These are phyloP conservation scores for Borealophlyctis nickersoniae DNA, from an alignment of 192 early-diverging fungal genomes.

Conservation along the genomic window DNA sequence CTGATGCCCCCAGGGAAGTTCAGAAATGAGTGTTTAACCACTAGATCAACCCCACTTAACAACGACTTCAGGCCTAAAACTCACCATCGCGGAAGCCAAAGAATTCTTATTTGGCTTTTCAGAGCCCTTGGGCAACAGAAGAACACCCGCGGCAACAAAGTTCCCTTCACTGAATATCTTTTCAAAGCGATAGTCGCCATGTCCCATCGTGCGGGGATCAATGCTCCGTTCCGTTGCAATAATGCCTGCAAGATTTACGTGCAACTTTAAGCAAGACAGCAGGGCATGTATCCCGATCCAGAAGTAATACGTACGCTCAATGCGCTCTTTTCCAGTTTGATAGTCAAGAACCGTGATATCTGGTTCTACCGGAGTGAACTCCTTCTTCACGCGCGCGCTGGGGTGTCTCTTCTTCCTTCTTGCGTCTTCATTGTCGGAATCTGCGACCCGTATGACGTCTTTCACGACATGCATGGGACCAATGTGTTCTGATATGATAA, in stretches of 20 bases:
- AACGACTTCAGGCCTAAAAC: slow-evolving; percentile 3
- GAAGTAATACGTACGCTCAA: slow-evolving; percentile 20
- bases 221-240: slow-evolving; percentile 41
- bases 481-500: slow-evolving; percentile 3
- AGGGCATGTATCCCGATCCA: neutral
- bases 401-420: neutral
- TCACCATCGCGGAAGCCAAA: slow-evolving; percentile 44
- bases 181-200: slow-evolving; percentile 46
- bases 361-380: slow-evolving; percentile 19
- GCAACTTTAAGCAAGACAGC: neutral
- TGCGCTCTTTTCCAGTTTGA: slow-evolving; percentile 27
- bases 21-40: neutral
- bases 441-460: slow-evolving; percentile 29
- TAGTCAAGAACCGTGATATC: slow-evolving; percentile 37
- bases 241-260: slow-evolving; percentile 21
- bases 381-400: slow-evolving; percentile 19
- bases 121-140: slow-evolving; percentile 49
- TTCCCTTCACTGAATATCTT: slow-evolving; percentile 54
- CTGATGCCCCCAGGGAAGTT: slow-evolving; percentile 15
- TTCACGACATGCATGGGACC: slow-evolving; percentile 19
- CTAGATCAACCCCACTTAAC: neutral
- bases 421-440: slow-evolving; percentile 19
- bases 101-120: slow-evolving; percentile 52
- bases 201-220: slow-evolving; percentile 21
- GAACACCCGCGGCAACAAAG: slow-evolving; percentile 45